Conservation (phyloP, 441 rosid species). For the Populus hybrid region DNA sequence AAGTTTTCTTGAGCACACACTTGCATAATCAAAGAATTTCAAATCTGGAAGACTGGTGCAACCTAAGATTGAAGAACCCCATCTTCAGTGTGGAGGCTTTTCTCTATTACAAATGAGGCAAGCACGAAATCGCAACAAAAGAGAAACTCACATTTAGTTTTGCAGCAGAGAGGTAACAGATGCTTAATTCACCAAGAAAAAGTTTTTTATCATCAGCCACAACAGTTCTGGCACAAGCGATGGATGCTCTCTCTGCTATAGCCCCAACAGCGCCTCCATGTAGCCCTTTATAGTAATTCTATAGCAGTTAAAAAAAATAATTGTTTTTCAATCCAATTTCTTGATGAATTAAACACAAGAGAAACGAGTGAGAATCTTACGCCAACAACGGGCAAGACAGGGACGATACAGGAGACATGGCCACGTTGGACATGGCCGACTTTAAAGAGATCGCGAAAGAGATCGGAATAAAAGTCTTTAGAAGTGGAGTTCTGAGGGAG, state of each 20-base stretch:
- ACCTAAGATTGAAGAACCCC: no score
- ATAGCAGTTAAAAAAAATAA: not conserved
- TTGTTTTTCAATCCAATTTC: not conserved
- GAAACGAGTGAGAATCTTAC: conserved; percentile 30
- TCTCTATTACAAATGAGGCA: not conserved
- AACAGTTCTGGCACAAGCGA: conserved; percentile 65
- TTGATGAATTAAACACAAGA: not conserved
- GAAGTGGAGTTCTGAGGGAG: conserved; percentile 29
- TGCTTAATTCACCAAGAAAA: conserved; percentile 69
- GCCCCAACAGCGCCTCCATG: conserved; percentile 83
- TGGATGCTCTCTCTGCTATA: conserved; percentile 60
- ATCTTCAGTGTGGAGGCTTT: no score
- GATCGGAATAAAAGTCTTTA: conserved; percentile 46
- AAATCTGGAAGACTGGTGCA: no score
- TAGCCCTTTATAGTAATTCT: conserved; percentile 55
- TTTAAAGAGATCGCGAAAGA: conserved; percentile 40
- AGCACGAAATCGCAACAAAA: not conserved
- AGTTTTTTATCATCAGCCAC: conserved; percentile 55
- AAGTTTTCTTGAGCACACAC: not conserved
- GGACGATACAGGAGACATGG: conserved; percentile 53
- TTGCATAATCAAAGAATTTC: no score
- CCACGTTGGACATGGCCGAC: conserved; percentile 48
- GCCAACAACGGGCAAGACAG: conserved; percentile 47
- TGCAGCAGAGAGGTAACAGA: conserved; percentile 68
- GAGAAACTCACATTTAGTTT: conserved; percentile 1